Evolutionary conservation across 2,329 filamentous ascomycete species (phyloP).

Genomic region (Beauveria sp.): DNA sequence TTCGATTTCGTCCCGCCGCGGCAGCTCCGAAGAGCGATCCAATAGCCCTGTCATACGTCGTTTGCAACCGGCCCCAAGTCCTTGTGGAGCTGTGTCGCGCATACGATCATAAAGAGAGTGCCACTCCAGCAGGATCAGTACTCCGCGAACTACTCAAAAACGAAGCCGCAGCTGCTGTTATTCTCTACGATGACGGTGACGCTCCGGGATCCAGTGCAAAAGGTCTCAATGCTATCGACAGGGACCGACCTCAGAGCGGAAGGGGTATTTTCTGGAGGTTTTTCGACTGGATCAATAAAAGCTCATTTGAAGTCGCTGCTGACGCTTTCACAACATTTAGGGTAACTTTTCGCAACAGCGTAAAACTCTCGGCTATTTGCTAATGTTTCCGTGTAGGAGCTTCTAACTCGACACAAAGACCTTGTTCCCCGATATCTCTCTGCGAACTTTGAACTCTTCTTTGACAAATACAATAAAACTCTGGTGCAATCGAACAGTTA

Average conservation of each 20-base stretch:
- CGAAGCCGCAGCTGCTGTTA: constrained; percentile 81
- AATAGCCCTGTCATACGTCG: constrained; percentile 79
- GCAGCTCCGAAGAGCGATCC: constrained; percentile 65
- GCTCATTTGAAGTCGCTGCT: constrained; percentile 91
- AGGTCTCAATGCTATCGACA: constrained; percentile 69
- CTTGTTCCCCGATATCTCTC: constrained; percentile 81
- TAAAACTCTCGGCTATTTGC: background rate
- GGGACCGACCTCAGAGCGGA: constrained; percentile 66
- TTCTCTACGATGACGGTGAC: constrained; percentile 83
- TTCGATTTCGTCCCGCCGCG: constrained; percentile 73
- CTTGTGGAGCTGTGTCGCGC: constrained; percentile 82
- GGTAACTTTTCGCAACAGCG: constrained; percentile 37
- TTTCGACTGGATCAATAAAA: constrained; percentile 95
- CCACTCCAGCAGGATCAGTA: constrained; percentile 83
- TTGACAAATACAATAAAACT: constrained; percentile 78
- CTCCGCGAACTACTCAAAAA: constrained; percentile 83
- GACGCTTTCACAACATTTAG: constrained; percentile 97
- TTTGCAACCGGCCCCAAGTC: constrained; percentile 78
- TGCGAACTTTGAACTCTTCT: constrained; percentile 90
- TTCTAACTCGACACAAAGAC: constrained; percentile 88
- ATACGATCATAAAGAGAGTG: constrained; percentile 85
- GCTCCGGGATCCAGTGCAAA: constrained; percentile 64
- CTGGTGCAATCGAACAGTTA: constrained; percentile 91
- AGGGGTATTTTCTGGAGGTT: constrained; percentile 92
- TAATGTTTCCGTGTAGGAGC: constrained; percentile 51